Evolutionary conservation across 495 filamentous ascomycete genomes (phyloP).

Genomic region (Lineolata rhizophorae): DNA sequence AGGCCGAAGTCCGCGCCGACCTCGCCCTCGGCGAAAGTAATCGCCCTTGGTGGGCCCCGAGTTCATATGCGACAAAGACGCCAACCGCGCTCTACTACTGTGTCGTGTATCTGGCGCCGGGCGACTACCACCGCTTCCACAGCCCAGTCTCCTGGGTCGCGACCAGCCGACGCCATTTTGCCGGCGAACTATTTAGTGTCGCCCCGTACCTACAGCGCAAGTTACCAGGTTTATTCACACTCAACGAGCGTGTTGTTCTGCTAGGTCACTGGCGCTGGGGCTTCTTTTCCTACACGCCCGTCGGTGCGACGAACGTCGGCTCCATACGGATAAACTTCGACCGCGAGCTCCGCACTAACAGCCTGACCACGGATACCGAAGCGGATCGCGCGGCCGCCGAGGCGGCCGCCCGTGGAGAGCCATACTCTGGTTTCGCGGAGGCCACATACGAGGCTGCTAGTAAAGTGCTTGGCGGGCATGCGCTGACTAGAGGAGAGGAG

Average conservation of each 20-base stretch:
- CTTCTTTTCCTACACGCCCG: constrained; percentile 89
- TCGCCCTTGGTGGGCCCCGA: constrained; percentile 53
- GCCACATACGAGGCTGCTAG: constrained; percentile 71
- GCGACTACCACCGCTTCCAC: constrained; percentile 98
- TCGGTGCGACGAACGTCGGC: constrained; percentile 96
- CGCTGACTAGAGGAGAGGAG: constrained; percentile 71
- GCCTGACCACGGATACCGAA: constrained; percentile 67
- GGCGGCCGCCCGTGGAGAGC: constrained; percentile 52
- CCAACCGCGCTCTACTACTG: constrained; percentile 68
- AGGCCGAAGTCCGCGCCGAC: constrained; percentile 64
- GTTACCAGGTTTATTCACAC: constrained; percentile 78
- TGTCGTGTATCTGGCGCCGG: constrained; percentile 93
- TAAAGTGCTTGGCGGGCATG: constrained; percentile 55
- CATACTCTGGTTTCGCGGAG: constrained; percentile 70
- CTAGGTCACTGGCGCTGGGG: constrained; percentile 90
- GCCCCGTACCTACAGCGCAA: constrained; percentile 84
- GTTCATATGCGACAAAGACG: constrained; percentile 26
- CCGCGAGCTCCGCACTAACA: constrained; percentile 80
- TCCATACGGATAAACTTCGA: constrained; percentile 97
- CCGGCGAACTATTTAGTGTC: constrained; percentile 85
- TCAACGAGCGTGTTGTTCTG: constrained; percentile 91
- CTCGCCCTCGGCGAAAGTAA: constrained; percentile 44
- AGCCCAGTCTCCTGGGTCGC: constrained; percentile 87
- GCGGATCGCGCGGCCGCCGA: constrained; percentile 63
- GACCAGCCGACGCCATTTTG: constrained; percentile 79